Conservation (phyloP, 106 monocot genomes). For the Chionographis japonica region DNA sequence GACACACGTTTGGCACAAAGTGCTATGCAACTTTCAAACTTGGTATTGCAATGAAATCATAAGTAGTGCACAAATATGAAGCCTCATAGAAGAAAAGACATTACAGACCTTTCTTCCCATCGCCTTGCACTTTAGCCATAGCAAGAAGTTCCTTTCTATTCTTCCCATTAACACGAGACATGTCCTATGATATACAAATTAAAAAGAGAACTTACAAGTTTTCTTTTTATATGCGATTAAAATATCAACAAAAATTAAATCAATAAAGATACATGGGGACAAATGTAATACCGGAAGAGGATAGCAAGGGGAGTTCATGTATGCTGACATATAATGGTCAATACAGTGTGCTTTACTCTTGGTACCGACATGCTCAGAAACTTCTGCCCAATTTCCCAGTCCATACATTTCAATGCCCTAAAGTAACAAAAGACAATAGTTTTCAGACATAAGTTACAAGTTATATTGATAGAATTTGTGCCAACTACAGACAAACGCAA, state of each 20-base stretch:
- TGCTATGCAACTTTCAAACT: too few relatives aligned
- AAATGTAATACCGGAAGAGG: constrained; percentile 79
- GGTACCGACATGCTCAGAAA: constrained; percentile 99
- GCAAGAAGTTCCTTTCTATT: constrained; percentile 98
- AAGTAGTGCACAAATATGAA: too few relatives aligned
- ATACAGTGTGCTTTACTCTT: constrained; percentile 86
- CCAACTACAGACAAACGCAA: not conserved
- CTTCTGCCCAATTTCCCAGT: constrained; percentile 92
- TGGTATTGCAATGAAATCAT: too few relatives aligned
- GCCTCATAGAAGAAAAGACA: not conserved
- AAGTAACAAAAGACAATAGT: not conserved
- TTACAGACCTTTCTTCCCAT: constrained; percentile 66
- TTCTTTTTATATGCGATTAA: not conserved
- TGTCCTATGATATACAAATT: constrained; percentile 47
- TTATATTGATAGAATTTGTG: not conserved
- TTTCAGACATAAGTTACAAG: not conserved
- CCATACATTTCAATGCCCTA: constrained; percentile 99
- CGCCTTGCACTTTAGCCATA: constrained; percentile 92
- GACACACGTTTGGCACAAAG: too few relatives aligned
- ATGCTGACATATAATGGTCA: constrained; percentile 78
- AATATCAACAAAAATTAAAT: not conserved
- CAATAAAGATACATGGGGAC: not conserved
- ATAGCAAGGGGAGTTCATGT: constrained; percentile 90
- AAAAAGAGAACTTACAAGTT: constrained; percentile 1
- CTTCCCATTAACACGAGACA: constrained; percentile 97